Evolutionary conservation across 768 basidiomycete genomes (phyloP).

Genomic region (Boletus sensibilis): DNA sequence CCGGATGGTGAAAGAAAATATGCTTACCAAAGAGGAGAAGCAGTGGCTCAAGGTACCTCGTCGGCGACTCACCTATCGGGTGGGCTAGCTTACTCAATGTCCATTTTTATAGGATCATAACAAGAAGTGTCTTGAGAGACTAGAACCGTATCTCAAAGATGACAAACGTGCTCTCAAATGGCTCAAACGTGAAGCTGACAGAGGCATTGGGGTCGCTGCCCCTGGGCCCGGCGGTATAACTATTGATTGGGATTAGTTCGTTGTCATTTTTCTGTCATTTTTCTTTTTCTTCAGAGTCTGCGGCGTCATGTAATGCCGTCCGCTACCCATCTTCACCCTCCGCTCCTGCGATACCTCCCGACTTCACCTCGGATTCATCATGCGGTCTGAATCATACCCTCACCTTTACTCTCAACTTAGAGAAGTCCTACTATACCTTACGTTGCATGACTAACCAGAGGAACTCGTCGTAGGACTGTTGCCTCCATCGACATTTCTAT

Average conservation of each 20-base stretch:
- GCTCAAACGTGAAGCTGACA: constrained; percentile 74
- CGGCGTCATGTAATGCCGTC: not conserved
- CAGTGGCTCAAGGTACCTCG: constrained; percentile 73
- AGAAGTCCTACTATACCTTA: constrained; percentile 27
- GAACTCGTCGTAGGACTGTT: constrained; percentile 21
- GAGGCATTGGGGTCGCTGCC: constrained; percentile 68
- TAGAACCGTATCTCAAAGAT: constrained; percentile 66
- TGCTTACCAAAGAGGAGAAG: constrained; percentile 85
- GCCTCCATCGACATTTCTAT: constrained; percentile 14
- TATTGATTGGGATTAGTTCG: constrained; percentile 71
- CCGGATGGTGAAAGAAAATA: constrained; percentile 77
- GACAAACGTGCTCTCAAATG: constrained; percentile 81
- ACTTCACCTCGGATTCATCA: not conserved
- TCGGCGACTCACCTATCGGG: constrained; percentile 5
- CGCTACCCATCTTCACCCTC: constrained; percentile 3
- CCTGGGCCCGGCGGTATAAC: constrained; percentile 66
- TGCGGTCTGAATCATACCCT: constrained; percentile 7
- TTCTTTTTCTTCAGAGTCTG: constrained; percentile 5
- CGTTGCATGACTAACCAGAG: constrained; percentile 25
- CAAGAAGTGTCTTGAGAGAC: constrained; percentile 59
- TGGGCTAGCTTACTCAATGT: constrained; percentile 2
- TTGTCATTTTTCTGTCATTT: not conserved
- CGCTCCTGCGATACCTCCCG: constrained; percentile 25
- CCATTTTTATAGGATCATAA: constrained; percentile 69
- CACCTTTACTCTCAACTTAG: constrained; percentile 5